These are phyloP conservation scores for Trichoderma reesei DNA, from an alignment of 495 filamentous ascomycete genomes.

Conservation along the genomic window DNA sequence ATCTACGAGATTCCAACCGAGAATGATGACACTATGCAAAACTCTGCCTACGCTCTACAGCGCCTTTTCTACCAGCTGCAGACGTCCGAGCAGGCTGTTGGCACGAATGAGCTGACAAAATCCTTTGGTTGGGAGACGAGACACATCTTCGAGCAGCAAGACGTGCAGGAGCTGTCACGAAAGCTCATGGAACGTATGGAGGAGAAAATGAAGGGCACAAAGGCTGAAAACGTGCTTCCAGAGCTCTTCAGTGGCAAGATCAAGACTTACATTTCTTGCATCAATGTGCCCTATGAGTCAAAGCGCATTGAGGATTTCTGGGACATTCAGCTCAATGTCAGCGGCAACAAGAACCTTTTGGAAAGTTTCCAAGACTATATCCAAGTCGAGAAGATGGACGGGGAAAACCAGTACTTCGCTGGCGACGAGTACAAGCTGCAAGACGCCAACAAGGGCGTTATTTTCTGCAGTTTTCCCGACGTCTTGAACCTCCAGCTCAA, in stretches of 20 bases:
- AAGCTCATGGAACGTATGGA: constrained; percentile 97
- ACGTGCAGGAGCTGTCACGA: constrained; percentile 92
- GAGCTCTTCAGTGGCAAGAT: constrained; percentile 92
- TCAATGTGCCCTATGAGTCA: constrained; percentile 94
- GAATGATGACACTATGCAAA: constrained; percentile 63
- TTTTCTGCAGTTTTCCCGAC: constrained; percentile 91
- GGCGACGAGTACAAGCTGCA: constrained; percentile 81
- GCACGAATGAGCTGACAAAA: constrained; percentile 82
- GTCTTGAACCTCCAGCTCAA: constrained; percentile 95
- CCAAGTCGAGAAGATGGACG: constrained; percentile 90
- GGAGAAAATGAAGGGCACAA: constrained; percentile 94
- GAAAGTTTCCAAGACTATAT: constrained; percentile 96
- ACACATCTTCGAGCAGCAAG: constrained; percentile 98
- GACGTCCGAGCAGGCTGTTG: constrained; percentile 67
- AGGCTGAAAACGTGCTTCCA: constrained; percentile 82
- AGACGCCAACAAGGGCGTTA: constrained; percentile 94
- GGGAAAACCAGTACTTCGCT: constrained; percentile 96
- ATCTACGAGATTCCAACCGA: constrained; percentile 94
- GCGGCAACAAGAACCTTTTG: constrained; percentile 82
- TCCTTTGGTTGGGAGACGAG: constrained; percentile 98
- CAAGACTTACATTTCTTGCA: constrained; percentile 97
- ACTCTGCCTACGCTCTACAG: constrained; percentile 91
- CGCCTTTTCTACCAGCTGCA: constrained; percentile 91
- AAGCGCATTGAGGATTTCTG: constrained; percentile 94
- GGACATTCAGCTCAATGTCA: constrained; percentile 97